Evolutionary conservation across 2,329 filamentous ascomycete species (phyloP).

Genomic region (Pseudogymnoascus sp.): DNA sequence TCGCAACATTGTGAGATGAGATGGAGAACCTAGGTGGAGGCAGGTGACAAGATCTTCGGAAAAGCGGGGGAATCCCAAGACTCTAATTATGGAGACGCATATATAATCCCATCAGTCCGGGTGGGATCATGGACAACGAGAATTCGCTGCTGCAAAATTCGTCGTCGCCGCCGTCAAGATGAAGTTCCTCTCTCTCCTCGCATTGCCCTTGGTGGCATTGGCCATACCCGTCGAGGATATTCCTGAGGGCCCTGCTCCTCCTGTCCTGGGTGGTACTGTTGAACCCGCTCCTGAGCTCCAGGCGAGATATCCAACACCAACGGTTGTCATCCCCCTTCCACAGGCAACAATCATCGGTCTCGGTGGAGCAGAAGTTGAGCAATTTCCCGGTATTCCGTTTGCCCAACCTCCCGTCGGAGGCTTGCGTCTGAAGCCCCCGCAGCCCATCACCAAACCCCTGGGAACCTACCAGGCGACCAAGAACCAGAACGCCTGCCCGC

Average conservation of each 20-base stretch:
- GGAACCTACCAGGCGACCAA: conserved; percentile 56
- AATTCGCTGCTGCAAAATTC: conserved; percentile 1
- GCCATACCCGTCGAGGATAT: background rate
- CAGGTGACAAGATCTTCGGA: background rate
- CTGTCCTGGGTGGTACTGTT: background rate
- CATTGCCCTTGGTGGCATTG: conserved; percentile 1
- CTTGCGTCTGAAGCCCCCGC: conserved; percentile 62
- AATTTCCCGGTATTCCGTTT: conserved; percentile 68
- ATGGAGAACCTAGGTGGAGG: background rate
- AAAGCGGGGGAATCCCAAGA: background rate
- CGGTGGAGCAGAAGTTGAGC: conserved; percentile 43
- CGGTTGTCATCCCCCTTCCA: conserved; percentile 18
- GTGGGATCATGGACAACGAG: background rate
- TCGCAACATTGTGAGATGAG: background rate
- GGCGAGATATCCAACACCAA: conserved; percentile 15
- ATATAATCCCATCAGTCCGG: background rate
- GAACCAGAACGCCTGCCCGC: conserved; percentile 57
- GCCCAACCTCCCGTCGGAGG: conserved; percentile 60
- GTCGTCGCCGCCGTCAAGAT: background rate
- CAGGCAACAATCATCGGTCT: conserved; percentile 21
- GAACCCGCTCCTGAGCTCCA: background rate
- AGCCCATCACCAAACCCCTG: conserved; percentile 47
- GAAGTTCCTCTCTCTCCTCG: conserved; percentile 1
- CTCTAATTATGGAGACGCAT: background rate
- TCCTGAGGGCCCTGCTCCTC: background rate